Percentiles rank a stretch among this genome's conserved stretches.
Evolutionary conservation across 805 yeast genomes (phyloP).

Genomic region (Pichia nakasei): DNA sequence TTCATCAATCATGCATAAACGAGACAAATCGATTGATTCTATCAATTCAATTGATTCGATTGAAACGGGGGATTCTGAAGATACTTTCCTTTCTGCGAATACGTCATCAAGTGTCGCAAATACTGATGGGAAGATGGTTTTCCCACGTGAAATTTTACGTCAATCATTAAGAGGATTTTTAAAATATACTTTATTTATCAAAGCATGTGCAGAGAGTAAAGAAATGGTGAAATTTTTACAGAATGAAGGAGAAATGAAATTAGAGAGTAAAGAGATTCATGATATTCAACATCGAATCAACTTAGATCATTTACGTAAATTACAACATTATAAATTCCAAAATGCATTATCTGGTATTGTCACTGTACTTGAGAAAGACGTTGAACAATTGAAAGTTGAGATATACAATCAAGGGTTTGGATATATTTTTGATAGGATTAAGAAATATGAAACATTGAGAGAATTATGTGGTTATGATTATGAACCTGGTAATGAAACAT

Average conservation of each 20-base stretch:
- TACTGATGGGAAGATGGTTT: constrained; percentile 15
- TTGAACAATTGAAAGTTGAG: constrained; percentile 34
- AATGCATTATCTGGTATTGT: constrained; percentile 34
- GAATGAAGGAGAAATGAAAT: constrained; percentile 24
- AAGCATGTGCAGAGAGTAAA: constrained; percentile 46
- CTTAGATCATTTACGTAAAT: constrained; percentile 48
- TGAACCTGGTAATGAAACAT: neutral
- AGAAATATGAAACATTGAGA: constrained; percentile 28
- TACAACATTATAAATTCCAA: constrained; percentile 66
- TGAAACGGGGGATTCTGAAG: constrained; percentile 2
- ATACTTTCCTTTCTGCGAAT: constrained; percentile 2
- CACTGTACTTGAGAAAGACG: constrained; percentile 24
- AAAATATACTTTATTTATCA: constrained; percentile 39
- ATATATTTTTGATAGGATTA: constrained; percentile 58
- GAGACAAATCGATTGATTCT: neutral
- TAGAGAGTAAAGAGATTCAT: constrained; percentile 34
- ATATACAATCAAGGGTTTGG: constrained; percentile 40
- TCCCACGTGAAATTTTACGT: constrained; percentile 70
- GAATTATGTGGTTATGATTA: constrained; percentile 6
- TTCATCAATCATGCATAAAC: neutral
- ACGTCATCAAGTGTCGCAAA: neutral
- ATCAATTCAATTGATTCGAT: neutral
- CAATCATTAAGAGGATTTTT: constrained; percentile 71
- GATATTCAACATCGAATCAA: constrained; percentile 54
- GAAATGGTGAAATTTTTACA: constrained; percentile 45